A percentile compares a stretch with the other conserved stretches of the same genome.
These are phyloP conservation scores for Cryptococcus sp. DNA, from an alignment of 1,284 basidiomycete genomes.

Conservation along the genomic window DNA sequence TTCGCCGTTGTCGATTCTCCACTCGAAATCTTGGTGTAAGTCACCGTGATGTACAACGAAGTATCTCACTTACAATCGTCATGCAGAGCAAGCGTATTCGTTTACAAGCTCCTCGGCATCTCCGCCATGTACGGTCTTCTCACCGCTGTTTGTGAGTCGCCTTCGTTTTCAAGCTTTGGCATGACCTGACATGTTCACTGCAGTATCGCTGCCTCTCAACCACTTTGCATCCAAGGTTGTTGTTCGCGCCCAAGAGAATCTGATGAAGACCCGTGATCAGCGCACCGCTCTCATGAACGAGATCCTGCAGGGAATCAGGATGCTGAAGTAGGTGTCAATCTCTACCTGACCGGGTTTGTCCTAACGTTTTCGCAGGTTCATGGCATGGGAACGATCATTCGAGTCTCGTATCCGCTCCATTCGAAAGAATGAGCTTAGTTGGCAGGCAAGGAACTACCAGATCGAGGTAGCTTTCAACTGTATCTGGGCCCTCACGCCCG, in stretches of 20 bases:
- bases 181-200: neutral
- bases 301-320: slow-evolving; percentile 84
- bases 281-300: slow-evolving; percentile 91
- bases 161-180: neutral
- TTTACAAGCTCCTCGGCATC: slow-evolving; percentile 75
- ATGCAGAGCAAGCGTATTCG: slow-evolving; percentile 63
- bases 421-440: slow-evolving; percentile 76
- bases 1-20: slow-evolving; percentile 68
- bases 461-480: slow-evolving; percentile 80
- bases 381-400: slow-evolving; percentile 93
- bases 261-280: slow-evolving; percentile 90
- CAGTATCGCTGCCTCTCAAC: slow-evolving; percentile 79
- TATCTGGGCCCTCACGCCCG: slow-evolving; percentile 63
- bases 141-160: slow-evolving; percentile 62
- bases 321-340: slow-evolving; percentile 70
- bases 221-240: slow-evolving; percentile 84
- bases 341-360: neutral
- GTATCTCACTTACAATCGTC: neutral
- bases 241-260: slow-evolving; percentile 77
- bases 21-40: slow-evolving; percentile 74
- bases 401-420: slow-evolving; percentile 73
- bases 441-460: slow-evolving; percentile 79
- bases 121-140: slow-evolving; percentile 73
- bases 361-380: slow-evolving; percentile 58
- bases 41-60: neutral